phyloP scores from a whole-genome alignment of 2,329 filamentous ascomycete species.

The Cytospora mali region DNA sequence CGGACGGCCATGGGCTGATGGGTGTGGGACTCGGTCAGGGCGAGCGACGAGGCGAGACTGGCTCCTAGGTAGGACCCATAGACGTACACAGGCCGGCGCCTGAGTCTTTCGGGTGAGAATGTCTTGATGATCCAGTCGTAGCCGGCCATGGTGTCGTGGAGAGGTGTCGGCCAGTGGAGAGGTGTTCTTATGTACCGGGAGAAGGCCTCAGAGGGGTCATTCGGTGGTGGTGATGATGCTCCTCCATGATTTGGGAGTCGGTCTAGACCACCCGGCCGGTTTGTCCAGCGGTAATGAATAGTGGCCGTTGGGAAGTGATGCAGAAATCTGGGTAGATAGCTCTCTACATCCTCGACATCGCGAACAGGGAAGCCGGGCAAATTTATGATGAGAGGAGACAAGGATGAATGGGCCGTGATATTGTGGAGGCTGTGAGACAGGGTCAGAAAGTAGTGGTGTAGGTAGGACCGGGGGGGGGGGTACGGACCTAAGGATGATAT shows the following conservation, averaged over 20 bases:
- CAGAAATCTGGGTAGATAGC: constrained; percentile 46
- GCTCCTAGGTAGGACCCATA: constrained; percentile 63
- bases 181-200: constrained; percentile 27
- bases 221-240: background rate
- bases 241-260: background rate
- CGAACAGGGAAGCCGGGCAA: constrained; percentile 52
- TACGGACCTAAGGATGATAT: constrained; percentile 52
- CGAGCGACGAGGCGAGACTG: constrained; percentile 57
- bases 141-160: constrained; percentile 58
- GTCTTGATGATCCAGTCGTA: constrained; percentile 56
- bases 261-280: background rate
- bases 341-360: constrained; percentile 30
- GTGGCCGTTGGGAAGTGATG: constrained; percentile 50
- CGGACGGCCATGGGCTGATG: constrained; percentile 50
- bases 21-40: constrained; percentile 56
- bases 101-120: constrained; percentile 40
- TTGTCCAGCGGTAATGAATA: constrained; percentile 63
- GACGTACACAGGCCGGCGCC: constrained; percentile 49
- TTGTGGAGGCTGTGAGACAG: constrained; percentile 51
- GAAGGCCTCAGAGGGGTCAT: background rate
- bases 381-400: constrained; percentile 55
- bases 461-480: too few relatives aligned
- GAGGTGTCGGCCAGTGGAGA: constrained; percentile 56
- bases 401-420: constrained; percentile 39
- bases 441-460: background rate